These are phyloP conservation scores for Ophiostoma ulmi DNA, from an alignment of 2,329 filamentous ascomycete species.

Conservation along the genomic window DNA sequence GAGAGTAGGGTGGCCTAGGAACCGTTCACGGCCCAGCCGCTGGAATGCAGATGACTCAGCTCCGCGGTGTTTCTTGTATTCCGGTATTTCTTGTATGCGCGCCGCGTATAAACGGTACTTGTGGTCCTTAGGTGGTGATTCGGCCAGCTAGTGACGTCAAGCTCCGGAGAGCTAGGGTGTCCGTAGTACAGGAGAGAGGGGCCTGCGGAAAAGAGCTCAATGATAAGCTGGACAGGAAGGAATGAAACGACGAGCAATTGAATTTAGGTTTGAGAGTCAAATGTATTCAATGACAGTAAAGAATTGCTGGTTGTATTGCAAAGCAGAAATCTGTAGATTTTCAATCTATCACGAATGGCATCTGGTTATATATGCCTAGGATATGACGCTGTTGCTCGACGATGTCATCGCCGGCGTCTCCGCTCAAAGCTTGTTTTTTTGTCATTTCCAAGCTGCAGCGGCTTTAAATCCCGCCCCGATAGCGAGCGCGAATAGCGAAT, in stretches of 20 bases:
- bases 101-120: neutral
- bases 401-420: conserved; percentile 11
- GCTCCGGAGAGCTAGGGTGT: neutral
- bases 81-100: neutral
- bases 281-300: no score
- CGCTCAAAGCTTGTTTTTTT: conserved; percentile 6
- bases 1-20: conserved; percentile 1
- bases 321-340: no score
- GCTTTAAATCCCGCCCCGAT: neutral
- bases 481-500: conserved; percentile 9
- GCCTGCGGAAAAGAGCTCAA: neutral
- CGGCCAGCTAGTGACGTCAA: conserved; percentile 2
- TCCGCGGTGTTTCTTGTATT: neutral
- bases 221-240: conserved; percentile 6
- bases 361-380: neutral
- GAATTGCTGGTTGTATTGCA: no score
- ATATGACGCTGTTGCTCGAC: neutral
- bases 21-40: neutral
- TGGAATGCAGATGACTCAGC: conserved; percentile 15
- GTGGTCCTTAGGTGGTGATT: neutral
- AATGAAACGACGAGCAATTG: neutral
- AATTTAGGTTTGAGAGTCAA: neutral
- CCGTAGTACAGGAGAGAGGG: neutral
- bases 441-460: neutral
- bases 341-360: neutral